Conservation (phyloP, 805 yeast species). For the Metschnikowia rubicola region DNA sequence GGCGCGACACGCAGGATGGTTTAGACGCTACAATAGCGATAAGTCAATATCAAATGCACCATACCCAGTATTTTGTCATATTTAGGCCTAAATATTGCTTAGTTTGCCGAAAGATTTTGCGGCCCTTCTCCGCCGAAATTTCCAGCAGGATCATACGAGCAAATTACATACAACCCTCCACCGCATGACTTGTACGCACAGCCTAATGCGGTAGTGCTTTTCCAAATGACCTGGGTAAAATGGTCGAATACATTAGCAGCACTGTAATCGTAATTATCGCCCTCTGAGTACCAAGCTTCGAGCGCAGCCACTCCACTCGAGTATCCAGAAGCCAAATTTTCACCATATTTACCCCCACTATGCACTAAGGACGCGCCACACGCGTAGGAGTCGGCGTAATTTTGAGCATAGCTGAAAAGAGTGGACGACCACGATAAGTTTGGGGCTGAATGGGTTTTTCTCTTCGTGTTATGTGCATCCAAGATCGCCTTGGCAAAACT, state of each 20-base stretch:
- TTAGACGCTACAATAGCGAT: too few relatives aligned
- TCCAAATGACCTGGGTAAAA: constrained; percentile 82
- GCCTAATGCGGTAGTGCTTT: constrained; percentile 55
- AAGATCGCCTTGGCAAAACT: constrained; percentile 46
- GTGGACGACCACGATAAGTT: constrained; percentile 53
- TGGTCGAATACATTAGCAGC: constrained; percentile 38
- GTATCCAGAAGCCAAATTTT: constrained; percentile 37
- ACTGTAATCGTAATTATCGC: constrained; percentile 13
- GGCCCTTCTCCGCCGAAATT: constrained; percentile 49
- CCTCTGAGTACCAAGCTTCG: constrained; percentile 20
- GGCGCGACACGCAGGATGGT: too few relatives aligned
- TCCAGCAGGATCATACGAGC: constrained; percentile 75
- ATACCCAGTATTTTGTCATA: too few relatives aligned
- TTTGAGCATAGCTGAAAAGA: constrained; percentile 53
- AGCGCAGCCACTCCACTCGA: constrained; percentile 23
- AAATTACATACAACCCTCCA: constrained; percentile 60
- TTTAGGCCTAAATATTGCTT: not conserved
- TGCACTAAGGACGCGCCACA: constrained; percentile 29
- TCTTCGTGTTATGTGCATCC: constrained; percentile 50
- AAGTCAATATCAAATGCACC: too few relatives aligned
- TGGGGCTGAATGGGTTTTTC: constrained; percentile 14
- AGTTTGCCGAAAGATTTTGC: constrained; percentile 10
- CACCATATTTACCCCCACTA: constrained; percentile 19
- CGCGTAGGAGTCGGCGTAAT: constrained; percentile 43
- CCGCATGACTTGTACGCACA: constrained; percentile 68